Conservation (phyloP, 768 basidiomycete species). For the Boletus vermiculosoides region DNA sequence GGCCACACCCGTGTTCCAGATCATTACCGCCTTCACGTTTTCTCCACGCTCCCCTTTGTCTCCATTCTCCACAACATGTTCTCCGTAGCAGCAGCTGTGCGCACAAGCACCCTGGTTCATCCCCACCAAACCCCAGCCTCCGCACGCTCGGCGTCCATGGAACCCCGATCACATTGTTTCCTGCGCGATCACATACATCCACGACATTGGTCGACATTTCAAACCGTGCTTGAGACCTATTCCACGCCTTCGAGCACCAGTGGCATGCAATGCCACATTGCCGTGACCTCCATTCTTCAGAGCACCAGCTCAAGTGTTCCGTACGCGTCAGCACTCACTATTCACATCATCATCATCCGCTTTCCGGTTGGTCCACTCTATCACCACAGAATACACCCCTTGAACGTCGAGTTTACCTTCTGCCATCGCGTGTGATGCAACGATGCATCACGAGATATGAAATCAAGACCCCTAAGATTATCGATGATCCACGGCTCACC, state of each 20-base stretch:
- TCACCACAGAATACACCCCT: constrained; percentile 18
- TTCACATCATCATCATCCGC: constrained; percentile 10
- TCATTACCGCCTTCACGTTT: constrained; percentile 30
- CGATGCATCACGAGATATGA: constrained; percentile 28
- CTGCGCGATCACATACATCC: constrained; percentile 22
- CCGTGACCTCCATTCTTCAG: constrained; percentile 14
- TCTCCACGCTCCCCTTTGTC: constrained; percentile 16
- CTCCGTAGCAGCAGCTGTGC: constrained; percentile 13
- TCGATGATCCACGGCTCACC: constrained; percentile 15
- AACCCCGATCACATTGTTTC: constrained; percentile 1
- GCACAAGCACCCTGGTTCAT: constrained; percentile 7
- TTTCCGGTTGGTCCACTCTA: constrained; percentile 18
- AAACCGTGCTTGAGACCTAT: constrained; percentile 6
- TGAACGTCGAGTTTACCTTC: constrained; percentile 6
- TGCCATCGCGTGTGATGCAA: constrained; percentile 16
- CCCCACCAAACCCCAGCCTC: constrained; percentile 12
- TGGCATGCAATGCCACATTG: constrained; percentile 14
- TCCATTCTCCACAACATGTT: constrained; percentile 17
- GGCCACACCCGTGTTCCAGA: constrained; percentile 1
- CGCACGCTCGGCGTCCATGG: constrained; percentile 1
- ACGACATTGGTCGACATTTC: neutral
- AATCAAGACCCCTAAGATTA: constrained; percentile 27
- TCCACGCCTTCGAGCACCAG: constrained; percentile 5
- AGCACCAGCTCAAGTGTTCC: constrained; percentile 2
- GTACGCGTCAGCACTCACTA: neutral